Conservation (phyloP, 2,329 filamentous ascomycete genomes). For the Chlorencoelia australis region DNA sequence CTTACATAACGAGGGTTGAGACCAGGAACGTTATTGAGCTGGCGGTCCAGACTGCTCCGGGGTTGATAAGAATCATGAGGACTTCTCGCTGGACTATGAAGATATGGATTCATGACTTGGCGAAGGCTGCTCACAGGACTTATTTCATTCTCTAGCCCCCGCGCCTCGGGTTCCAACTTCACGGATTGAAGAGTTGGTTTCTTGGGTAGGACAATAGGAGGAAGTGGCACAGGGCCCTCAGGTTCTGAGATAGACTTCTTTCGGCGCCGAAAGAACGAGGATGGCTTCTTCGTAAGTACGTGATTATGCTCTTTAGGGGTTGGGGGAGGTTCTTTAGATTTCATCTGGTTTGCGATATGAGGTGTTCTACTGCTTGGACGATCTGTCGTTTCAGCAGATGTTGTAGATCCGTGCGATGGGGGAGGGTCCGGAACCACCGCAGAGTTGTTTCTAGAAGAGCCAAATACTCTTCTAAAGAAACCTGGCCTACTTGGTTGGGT, state of each 20-base stretch:
- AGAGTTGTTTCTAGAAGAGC: slow-evolving; percentile 48
- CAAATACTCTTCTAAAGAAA: slow-evolving; percentile 88
- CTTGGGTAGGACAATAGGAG: too few species aligned
- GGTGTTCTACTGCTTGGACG: slow-evolving; percentile 31
- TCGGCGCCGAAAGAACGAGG: slow-evolving; percentile 84
- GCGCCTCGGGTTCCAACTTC: slow-evolving; percentile 16
- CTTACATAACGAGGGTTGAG: slow-evolving; percentile 28
- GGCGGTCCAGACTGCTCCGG: slow-evolving; percentile 12
- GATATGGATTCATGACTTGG: slow-evolving; percentile 78
- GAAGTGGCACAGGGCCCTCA: slow-evolving; percentile 40
- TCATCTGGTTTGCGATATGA: slow-evolving; percentile 38
- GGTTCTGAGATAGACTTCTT: slow-evolving; percentile 78
- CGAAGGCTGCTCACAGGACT: slow-evolving; percentile 73
- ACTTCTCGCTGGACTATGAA: slow-evolving; percentile 30
- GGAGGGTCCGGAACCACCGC: slow-evolving; percentile 25
- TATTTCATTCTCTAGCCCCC: slow-evolving; percentile 16
- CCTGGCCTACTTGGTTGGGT: slow-evolving; percentile 54
- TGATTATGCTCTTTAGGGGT: slow-evolving; percentile 22
- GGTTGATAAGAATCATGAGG: slow-evolving; percentile 15
- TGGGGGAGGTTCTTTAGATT: slow-evolving; percentile 28
- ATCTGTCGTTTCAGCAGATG: slow-evolving; percentile 31
- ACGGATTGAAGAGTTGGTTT: not conserved
- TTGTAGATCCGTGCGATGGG: slow-evolving; percentile 26
- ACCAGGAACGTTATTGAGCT: slow-evolving; percentile 18
- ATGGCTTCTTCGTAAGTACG: slow-evolving; percentile 74